phyloP scores from a whole-genome alignment of 2,329 filamentous ascomycete species.

The Alternaria incomplexa region DNA sequence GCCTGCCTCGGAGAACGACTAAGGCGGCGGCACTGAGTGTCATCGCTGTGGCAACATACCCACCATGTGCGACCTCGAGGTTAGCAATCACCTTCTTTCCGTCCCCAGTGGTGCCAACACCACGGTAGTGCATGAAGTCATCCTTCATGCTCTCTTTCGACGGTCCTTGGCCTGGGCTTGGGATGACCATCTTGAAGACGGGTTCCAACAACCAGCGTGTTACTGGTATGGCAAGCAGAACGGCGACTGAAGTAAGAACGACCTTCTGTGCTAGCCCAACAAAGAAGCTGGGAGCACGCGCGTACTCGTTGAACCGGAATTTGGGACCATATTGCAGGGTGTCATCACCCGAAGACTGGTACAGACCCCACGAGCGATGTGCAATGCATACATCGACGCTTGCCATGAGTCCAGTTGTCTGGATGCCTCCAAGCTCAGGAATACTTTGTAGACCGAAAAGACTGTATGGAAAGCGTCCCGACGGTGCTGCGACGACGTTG shows the following conservation, averaged over 20 bases:
- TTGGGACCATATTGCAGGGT: constrained; percentile 57
- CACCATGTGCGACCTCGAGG: constrained; percentile 64
- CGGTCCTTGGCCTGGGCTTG: constrained; percentile 41
- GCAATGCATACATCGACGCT: constrained; percentile 63
- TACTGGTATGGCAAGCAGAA: constrained; percentile 59
- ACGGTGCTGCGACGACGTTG: constrained; percentile 42
- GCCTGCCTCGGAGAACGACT: constrained; percentile 66
- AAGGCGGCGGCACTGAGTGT: constrained; percentile 69
- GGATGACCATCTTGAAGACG: constrained; percentile 38
- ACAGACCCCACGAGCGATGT: constrained; percentile 65
- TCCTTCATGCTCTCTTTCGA: constrained; percentile 60
- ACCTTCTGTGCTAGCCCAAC: constrained; percentile 58
- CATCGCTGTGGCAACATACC: constrained; percentile 72
- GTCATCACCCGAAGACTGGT: constrained; percentile 44
- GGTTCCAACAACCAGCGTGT: constrained; percentile 53
- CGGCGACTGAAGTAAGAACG: constrained; percentile 52
- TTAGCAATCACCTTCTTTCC: constrained; percentile 61
- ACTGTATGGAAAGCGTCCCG: constrained; percentile 47
- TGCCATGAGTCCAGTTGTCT: constrained; percentile 62
- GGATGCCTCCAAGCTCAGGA: constrained; percentile 64
- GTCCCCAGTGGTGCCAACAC: constrained; percentile 64
- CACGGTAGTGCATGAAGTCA: constrained; percentile 69
- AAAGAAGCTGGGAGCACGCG: constrained; percentile 58
- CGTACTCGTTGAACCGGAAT: constrained; percentile 65
- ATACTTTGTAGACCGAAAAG: constrained; percentile 61